Evolutionary conservation across 176 grass and related monocot genomes (phyloP), one percentile per base, ranked within the genome.

Genomic region (Oryza meyeriana): DNA sequence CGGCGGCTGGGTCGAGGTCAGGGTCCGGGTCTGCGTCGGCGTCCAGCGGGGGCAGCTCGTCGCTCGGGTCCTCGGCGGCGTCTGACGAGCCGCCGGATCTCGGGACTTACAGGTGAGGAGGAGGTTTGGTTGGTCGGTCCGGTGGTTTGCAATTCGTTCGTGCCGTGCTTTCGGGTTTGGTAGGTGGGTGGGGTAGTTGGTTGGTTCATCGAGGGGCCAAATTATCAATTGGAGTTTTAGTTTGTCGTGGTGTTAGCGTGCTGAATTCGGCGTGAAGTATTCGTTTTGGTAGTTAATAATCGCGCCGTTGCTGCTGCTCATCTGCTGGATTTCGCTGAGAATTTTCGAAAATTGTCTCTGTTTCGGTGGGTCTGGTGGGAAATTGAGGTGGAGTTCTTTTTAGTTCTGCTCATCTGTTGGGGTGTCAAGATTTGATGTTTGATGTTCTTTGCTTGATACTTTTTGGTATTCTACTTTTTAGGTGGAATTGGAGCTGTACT

Each of bases 21-120:
- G 72, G 42, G 39, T 61, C 39, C 40, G 12, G 45, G 17, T 85
- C 83, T 0, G 91, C 32, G 20, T 85, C 83, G 17, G 84, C 69
- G 22, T 84, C 82, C 35, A 81, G 70, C 64, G 86, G 71, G 12
- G 42, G 83, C 29, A 80, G 71, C 75, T 94, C 93, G 0, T 94
- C 93, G 75, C 79, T 90, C 38, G 88, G 62, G 4, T 90, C 88
- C 8, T 90, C 88, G 34, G 85, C 83, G 66, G 89, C 93, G 27
- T 94, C 87, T 45, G 93, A 94, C 71, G 93, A 92, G 48, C 76
- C 71, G 39, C 69, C 79, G 79, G 93, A 90, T 92, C 87, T 90
- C 39, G 89, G 74, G 2, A 38, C 75, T 58, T 83, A 78, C 76
- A 89, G 93, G 93, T 92, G 81, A 83, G 68, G 48, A 13, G 20